Conservation (phyloP, 2,329 filamentous ascomycete species). For the Dryadomyces sulphureus region DNA sequence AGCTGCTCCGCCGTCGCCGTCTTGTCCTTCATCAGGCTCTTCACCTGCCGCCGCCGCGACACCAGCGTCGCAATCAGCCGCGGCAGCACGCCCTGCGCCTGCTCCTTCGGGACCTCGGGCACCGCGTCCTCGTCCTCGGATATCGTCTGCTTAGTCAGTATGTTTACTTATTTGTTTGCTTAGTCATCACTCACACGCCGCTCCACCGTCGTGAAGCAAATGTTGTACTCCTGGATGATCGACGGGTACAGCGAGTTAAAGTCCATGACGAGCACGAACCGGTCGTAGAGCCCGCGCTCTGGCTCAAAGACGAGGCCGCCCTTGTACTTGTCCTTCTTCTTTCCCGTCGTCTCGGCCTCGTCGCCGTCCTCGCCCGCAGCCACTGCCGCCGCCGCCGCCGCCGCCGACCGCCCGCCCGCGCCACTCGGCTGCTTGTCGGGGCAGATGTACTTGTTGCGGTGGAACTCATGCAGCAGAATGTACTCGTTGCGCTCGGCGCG, state of each 20-base stretch:
- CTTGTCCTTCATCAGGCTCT: conserved; percentile 93
- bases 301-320: conserved; percentile 97
- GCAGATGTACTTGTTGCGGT: conserved; percentile 94
- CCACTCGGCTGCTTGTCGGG: conserved; percentile 85
- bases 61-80: conserved; percentile 86
- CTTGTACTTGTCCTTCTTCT: conserved; percentile 99
- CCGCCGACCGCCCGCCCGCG: conserved; percentile 46
- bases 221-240: conserved; percentile 98
- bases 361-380: conserved; percentile 34
- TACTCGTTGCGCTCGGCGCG: conserved; percentile 97
- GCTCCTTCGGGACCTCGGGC: conserved; percentile 67
- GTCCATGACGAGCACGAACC: conserved; percentile 98
- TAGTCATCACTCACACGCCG: conserved; percentile 52
- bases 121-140: conserved; percentile 26
- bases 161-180: background rate
- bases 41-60: conserved; percentile 76
- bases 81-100: conserved; percentile 74
- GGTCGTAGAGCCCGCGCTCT: conserved; percentile 94
- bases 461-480: conserved; percentile 94
- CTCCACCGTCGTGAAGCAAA: conserved; percentile 97
- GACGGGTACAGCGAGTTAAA: conserved; percentile 98
- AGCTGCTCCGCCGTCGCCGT: conserved; percentile 72
- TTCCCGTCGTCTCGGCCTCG: conserved; percentile 24
- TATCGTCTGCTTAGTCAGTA: background rate
- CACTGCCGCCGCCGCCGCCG: conserved; percentile 60